Percentiles rank a stretch among this genome's conserved stretches.
Conservation (phyloP, 805 yeast genomes). For the Spathaspora arborariae region DNA sequence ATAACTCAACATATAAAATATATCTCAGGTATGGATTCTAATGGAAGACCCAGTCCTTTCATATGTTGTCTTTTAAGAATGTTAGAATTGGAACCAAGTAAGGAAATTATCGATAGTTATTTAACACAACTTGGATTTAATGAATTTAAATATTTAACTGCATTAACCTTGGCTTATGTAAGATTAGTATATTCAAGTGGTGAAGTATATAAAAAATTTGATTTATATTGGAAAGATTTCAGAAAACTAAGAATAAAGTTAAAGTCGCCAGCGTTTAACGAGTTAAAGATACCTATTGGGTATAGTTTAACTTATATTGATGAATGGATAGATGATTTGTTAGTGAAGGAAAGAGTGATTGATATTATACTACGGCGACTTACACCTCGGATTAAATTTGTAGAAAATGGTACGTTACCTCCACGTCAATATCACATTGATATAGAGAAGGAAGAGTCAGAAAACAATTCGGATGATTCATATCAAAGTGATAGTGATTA, state of each 20-base stretch:
- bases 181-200: constrained; percentile 38
- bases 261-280: constrained; percentile 22
- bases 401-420: constrained; percentile 37
- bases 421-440: constrained; percentile 35
- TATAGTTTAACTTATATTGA: constrained; percentile 56
- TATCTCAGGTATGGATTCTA: constrained; percentile 57
- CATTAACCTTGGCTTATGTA: constrained; percentile 63
- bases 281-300: constrained; percentile 17
- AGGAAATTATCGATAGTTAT: constrained; percentile 51
- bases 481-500: constrained; percentile 41
- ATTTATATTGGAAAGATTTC: constrained; percentile 57
- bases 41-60: constrained; percentile 64
- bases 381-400: constrained; percentile 35
- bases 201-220: constrained; percentile 49
- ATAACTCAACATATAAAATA: constrained; percentile 32
- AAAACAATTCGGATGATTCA: constrained; percentile 13
- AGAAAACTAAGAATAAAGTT: constrained; percentile 55
- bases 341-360: constrained; percentile 55
- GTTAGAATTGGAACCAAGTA: constrained; percentile 69
- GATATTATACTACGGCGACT: constrained; percentile 74
- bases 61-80: constrained; percentile 74
- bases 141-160: constrained; percentile 71
- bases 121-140: constrained; percentile 50
- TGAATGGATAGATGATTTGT: constrained; percentile 63
- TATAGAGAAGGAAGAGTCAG: constrained; percentile 15